These are phyloP conservation scores for Erythrophleum ivorense DNA, from an alignment of 331 rosid species.

Conservation along the genomic window DNA sequence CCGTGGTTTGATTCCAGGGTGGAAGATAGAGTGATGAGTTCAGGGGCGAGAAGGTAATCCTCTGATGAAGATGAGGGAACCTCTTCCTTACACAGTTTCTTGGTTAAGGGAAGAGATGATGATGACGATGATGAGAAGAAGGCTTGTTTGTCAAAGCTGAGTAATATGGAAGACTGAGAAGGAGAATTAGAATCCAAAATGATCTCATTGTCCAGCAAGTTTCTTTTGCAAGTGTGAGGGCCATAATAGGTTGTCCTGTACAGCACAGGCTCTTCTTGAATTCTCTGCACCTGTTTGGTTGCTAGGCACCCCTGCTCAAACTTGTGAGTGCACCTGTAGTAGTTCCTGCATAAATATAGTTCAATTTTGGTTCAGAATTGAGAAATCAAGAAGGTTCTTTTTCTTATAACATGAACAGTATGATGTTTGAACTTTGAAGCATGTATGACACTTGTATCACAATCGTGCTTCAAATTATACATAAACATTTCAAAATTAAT, in stretches of 20 bases:
- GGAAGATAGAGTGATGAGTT: conserved; percentile 11
- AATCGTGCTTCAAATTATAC: not conserved
- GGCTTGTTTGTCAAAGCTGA: conserved; percentile 58
- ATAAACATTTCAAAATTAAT: no score
- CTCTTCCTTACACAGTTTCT: conserved; percentile 40
- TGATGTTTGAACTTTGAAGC: not conserved
- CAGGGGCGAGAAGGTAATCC: conserved; percentile 43
- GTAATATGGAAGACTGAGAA: conserved; percentile 37
- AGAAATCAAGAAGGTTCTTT: not conserved
- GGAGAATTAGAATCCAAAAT: conserved; percentile 48
- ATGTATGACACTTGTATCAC: not conserved
- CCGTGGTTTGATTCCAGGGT: conserved; percentile 31
- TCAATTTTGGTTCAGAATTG: not conserved
- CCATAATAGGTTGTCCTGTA: conserved; percentile 51
- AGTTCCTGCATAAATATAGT: conserved; percentile 44
- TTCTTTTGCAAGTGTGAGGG: conserved; percentile 48
- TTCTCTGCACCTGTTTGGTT: conserved; percentile 55
- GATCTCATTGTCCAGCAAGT: conserved; percentile 44
- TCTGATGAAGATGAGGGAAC: conserved; percentile 42
- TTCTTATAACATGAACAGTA: not conserved
- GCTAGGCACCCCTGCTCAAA: conserved; percentile 55
- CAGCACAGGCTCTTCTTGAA: conserved; percentile 49
- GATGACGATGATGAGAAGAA: conserved; percentile 26
- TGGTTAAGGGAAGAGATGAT: not conserved
- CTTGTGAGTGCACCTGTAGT: conserved; percentile 63